Evolutionary conservation across 495 filamentous ascomycete genomes (phyloP).

Genomic region (Neurospora sp.): DNA sequence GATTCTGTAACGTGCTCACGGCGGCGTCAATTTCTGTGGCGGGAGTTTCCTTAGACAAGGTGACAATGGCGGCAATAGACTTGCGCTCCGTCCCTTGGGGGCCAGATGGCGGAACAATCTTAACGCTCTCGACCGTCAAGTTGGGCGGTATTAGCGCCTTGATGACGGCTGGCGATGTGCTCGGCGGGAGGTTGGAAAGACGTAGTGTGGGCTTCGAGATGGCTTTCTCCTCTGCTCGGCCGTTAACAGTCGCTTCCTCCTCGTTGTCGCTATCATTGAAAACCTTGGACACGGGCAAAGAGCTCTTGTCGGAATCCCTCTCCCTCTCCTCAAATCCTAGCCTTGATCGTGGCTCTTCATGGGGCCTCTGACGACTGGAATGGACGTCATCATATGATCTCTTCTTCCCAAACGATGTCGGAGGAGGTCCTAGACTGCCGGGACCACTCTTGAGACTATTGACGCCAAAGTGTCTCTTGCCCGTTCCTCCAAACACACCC

Average conservation of each 20-base stretch:
- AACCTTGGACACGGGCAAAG: conserved; percentile 26
- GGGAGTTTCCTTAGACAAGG: conserved; percentile 72
- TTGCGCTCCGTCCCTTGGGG: conserved; percentile 54
- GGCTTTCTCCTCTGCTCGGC: conserved; percentile 55
- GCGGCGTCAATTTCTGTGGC: conserved; percentile 75
- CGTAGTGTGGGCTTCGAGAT: conserved; percentile 83
- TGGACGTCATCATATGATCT: conserved; percentile 33
- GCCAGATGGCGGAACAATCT: conserved; percentile 45
- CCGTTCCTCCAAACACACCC: conserved; percentile 25
- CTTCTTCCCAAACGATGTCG: conserved; percentile 38
- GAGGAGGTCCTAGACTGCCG: conserved; percentile 61
- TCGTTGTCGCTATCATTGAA: conserved; percentile 39
- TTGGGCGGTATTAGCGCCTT: conserved; percentile 60
- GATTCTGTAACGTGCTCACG: conserved; percentile 70
- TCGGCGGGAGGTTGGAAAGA: conserved; percentile 49
- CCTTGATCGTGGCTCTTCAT: conserved; percentile 25
- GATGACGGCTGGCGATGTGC: conserved; percentile 61
- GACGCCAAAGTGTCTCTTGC: conserved; percentile 39
- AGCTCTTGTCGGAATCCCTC: conserved; percentile 12
- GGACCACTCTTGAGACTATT: conserved; percentile 52
- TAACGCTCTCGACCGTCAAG: conserved; percentile 67
- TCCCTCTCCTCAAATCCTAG: conserved; percentile 25
- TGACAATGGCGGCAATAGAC: conserved; percentile 75
- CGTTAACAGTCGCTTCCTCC: conserved; percentile 19
- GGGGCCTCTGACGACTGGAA: conserved; percentile 14